Conservation (phyloP, 257 asterid species). For the Craterostigma plantagineum region DNA sequence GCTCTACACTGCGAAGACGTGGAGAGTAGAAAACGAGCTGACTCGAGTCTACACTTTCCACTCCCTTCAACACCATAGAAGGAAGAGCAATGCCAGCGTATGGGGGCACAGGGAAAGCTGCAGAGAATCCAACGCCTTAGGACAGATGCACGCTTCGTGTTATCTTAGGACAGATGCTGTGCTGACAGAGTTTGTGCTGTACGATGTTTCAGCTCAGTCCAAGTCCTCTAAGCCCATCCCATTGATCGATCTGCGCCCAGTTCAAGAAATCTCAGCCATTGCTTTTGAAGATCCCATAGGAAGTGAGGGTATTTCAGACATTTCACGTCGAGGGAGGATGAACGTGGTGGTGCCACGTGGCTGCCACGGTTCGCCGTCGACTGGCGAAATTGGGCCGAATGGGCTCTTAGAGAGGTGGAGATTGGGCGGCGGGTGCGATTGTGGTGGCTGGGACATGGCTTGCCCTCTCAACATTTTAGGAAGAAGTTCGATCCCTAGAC, state of each 20-base stretch:
- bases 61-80: constrained; percentile 22
- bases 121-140: constrained; percentile 29
- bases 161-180: constrained; percentile 43
- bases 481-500: constrained; percentile 18
- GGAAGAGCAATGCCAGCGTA: constrained; percentile 40
- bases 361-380: constrained; percentile 53
- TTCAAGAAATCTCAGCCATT: constrained; percentile 59
- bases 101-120: too few species aligned
- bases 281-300: constrained; percentile 48
- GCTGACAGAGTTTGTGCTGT: constrained; percentile 67
- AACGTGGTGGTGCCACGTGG: constrained; percentile 78
- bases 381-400: constrained; percentile 43
- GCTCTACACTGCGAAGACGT: constrained; percentile 35
- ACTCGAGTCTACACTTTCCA: constrained; percentile 72
- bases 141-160: constrained; percentile 66
- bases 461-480: constrained; percentile 56
- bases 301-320: constrained; percentile 13
- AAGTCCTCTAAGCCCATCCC: constrained; percentile 15
- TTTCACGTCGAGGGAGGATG: constrained; percentile 20
- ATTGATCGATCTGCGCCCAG: constrained; percentile 34
- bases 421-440: constrained; percentile 82
- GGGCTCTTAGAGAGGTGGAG: constrained; percentile 82
- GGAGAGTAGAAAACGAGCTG: constrained; percentile 45
- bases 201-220: constrained; percentile 18
- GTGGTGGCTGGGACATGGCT: constrained; percentile 99